phyloP scores from a whole-genome alignment of 148 eudicot species.

The Rhododendron molle region DNA sequence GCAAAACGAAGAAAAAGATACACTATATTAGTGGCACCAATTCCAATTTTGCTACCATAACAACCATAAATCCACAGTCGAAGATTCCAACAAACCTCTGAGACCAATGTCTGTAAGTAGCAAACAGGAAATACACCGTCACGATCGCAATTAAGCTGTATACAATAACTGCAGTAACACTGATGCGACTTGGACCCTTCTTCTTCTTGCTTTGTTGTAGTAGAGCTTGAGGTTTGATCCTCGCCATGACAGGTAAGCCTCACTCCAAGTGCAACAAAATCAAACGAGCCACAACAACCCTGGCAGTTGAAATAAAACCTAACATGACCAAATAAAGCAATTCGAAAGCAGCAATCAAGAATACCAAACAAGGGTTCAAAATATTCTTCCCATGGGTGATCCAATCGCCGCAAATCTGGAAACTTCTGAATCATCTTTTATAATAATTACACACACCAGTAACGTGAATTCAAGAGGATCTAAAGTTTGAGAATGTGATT shows the following conservation, averaged over 20 bases:
- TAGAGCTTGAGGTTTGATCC: conserved; percentile 91
- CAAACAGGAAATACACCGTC: conserved; percentile 57
- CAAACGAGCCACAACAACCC: neutral
- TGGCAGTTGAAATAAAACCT: neutral
- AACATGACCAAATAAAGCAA: neutral
- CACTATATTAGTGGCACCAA: neutral
- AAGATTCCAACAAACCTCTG: conserved; percentile 43
- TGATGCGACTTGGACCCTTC: conserved; percentile 74
- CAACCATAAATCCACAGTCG: neutral
- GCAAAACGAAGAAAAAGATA: neutral
- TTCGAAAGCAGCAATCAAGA: neutral
- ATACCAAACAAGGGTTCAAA: neutral
- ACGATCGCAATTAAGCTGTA: conserved; percentile 52
- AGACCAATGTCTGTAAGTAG: conserved; percentile 70
- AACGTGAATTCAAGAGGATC: neutral
- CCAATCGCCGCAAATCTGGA: neutral
- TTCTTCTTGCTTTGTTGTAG: conserved; percentile 94
- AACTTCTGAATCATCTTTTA: neutral
- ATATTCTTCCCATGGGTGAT: neutral
- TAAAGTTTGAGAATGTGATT: neutral
- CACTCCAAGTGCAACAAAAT: conserved; percentile 1
- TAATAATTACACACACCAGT: neutral
- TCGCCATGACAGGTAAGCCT: conserved; percentile 47
- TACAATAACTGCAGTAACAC: conserved; percentile 43
- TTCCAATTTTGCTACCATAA: neutral